Base-by-base conservation (phyloP, 1,139 yeast genomes). In the Pichiaceae sp. region DNA sequence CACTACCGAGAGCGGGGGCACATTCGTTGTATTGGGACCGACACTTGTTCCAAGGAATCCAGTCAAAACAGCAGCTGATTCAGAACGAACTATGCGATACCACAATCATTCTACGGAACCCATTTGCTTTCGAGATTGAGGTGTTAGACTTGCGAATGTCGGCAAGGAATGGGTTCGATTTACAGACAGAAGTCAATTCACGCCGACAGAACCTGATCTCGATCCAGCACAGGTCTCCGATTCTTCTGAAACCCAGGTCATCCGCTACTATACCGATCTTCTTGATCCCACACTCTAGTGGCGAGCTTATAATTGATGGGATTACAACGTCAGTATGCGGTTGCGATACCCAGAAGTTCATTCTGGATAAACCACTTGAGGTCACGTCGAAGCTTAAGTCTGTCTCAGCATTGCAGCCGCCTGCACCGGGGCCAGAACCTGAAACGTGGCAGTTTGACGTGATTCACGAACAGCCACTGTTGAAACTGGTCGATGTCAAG, bases 111-210 rank as follows among this genome's bases (percentile, higher is more conserved):
- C 51, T 91, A 8, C 91, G 83, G 50, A 91, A 91, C 52, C 95
- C 96, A 2, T 86, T 77, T 59, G 72, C 75, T 9, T 86, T 85
- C 56, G 86, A 80, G 35, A 59, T 89, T 9, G 80, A 76, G 32
- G 62, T 91, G 3, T 63, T 64, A 25, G 75, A 75, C 34, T 54
- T 85, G 2, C 56, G 60, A 30, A 58, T 79, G 3, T 63, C 62
- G 0, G 56, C 72, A 56, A 15, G 45, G 7, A 53, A 57, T 4
- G 19, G 9, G 16, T 54, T 57, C 33, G 40, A 53, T 1, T 28
- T 57, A 7, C 57, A 60, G 26, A 57, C 57, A 26, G 44, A 44
- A 29, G 23, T 43, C 14, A 42, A 43, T 32, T 20, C 42, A 18
- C 43, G 37, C 27, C 44, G 40, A 25, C 45, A 42, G 34, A 41